These are phyloP conservation scores for Aspergillus felis DNA, from an alignment of 2,329 filamentous ascomycete species.

Conservation along the genomic window DNA sequence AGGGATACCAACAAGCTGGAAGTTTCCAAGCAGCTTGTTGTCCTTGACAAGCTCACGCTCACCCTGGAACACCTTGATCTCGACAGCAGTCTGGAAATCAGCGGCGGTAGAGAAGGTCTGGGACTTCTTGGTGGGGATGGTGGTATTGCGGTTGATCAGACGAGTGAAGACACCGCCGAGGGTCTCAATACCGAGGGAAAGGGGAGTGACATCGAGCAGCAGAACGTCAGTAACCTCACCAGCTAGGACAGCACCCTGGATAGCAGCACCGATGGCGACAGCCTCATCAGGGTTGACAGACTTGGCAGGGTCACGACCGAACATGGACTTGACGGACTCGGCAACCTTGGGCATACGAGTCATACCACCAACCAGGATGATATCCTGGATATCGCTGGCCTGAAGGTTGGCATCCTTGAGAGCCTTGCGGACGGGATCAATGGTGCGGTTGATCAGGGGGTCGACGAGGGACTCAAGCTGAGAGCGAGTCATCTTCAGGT, in stretches of 20 bases:
- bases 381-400: conserved; percentile 93
- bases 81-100: conserved; percentile 96
- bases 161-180: conserved; percentile 97
- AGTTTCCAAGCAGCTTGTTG: conserved; percentile 98
- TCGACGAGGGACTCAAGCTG: conserved; percentile 93
- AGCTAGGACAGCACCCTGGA: conserved; percentile 93
- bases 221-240: conserved; percentile 96
- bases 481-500: conserved; percentile 85
- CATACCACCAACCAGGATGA: conserved; percentile 98
- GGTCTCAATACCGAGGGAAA: conserved; percentile 97
- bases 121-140: conserved; percentile 98
- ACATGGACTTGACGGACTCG: conserved; percentile 94
- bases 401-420: conserved; percentile 90
- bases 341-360: conserved; percentile 98
- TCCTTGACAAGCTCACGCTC: conserved; percentile 98
- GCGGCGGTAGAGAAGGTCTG: conserved; percentile 96
- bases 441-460: conserved; percentile 77
- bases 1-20: conserved; percentile 96
- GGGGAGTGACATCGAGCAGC: conserved; percentile 89
- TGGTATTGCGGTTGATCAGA: conserved; percentile 98
- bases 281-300: conserved; percentile 98
- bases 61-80: conserved; percentile 99
- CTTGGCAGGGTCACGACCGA: conserved; percentile 94
- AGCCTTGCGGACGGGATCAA: conserved; percentile 93
- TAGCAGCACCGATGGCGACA: conserved; percentile 93